Evolutionary conservation across 768 basidiomycete genomes (phyloP).

Genomic region (Mycena chlorophos): DNA sequence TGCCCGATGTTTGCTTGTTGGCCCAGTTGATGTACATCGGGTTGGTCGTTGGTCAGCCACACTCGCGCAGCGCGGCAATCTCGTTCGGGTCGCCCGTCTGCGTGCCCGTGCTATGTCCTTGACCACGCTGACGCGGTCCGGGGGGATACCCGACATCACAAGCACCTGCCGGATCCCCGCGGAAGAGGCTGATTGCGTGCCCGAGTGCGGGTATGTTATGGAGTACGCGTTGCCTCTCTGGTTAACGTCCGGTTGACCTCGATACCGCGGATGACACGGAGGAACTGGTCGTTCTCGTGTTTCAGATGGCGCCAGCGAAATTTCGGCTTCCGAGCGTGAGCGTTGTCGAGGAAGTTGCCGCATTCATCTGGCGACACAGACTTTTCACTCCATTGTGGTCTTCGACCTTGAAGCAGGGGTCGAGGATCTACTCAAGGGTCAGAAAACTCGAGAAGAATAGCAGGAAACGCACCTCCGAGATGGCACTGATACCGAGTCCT

Average conservation of each 20-base stretch:
- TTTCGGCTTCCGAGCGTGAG: slow-evolving; percentile 64
- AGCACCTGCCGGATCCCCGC: too few species aligned
- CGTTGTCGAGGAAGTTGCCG: slow-evolving; percentile 63
- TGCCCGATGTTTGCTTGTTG: slow-evolving; percentile 77
- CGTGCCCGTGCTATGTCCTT: slow-evolving; percentile 76
- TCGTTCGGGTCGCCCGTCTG: slow-evolving; percentile 71
- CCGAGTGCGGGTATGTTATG: slow-evolving; percentile 70
- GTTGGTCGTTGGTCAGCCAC: slow-evolving; percentile 40
- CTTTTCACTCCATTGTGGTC: slow-evolving; percentile 35
- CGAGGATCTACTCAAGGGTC: slow-evolving; percentile 52
- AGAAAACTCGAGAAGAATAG: not conserved
- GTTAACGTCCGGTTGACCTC: slow-evolving; percentile 80
- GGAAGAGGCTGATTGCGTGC: slow-evolving; percentile 62
- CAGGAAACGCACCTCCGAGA: slow-evolving; percentile 47
- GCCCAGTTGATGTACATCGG: slow-evolving; percentile 66
- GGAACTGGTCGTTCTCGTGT: slow-evolving; percentile 63
- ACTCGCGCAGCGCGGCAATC: slow-evolving; percentile 52
- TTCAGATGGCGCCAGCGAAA: slow-evolving; percentile 64
- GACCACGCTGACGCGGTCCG: slow-evolving; percentile 55
- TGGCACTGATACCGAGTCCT: slow-evolving; percentile 55
- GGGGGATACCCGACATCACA: slow-evolving; percentile 43
- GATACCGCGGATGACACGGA: slow-evolving; percentile 66
- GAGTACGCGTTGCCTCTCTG: slow-evolving; percentile 59
- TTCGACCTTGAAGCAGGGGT: slow-evolving; percentile 51
- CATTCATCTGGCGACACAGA: slow-evolving; percentile 48